Conservation (phyloP, 129 eudicot species). For the Tanacetum coccineum region DNA sequence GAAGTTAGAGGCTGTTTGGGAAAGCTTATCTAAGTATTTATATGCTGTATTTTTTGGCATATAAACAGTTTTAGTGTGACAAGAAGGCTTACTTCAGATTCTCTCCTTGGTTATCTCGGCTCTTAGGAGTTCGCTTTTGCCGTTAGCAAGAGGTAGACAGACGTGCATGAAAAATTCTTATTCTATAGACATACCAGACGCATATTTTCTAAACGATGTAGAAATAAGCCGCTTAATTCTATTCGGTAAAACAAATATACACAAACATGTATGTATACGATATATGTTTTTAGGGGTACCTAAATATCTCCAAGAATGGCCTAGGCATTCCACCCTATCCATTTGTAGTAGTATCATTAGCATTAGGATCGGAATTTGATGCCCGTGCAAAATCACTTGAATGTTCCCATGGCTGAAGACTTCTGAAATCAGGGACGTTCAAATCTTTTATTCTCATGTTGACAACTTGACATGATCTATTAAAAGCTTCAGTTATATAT, state of each 20-base stretch:
- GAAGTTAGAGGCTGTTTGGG: too few species aligned
- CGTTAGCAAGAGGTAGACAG: too few species aligned
- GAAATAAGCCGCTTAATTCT: not conserved
- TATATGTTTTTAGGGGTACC: constrained; percentile 33
- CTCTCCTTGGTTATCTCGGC: too few species aligned
- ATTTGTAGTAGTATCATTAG: constrained; percentile 52
- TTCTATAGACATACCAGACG: too few species aligned
- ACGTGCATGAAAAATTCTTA: too few species aligned
- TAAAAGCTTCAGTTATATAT: constrained; percentile 82
- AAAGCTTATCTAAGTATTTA: too few species aligned
- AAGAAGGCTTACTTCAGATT: too few species aligned
- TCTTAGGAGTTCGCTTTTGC: too few species aligned
- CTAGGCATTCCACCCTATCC: constrained; percentile 67
- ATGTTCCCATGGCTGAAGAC: constrained; percentile 90
- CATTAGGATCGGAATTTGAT: constrained; percentile 42
- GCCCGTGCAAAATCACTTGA: constrained; percentile 68
- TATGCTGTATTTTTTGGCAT: too few species aligned
- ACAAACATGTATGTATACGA: not conserved
- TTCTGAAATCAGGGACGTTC: constrained; percentile 80
- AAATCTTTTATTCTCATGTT: constrained; percentile 77
- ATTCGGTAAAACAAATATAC: not conserved
- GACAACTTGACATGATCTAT: constrained; percentile 67
- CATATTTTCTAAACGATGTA: not conserved
- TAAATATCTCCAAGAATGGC: constrained; percentile 90
- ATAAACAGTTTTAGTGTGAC: too few species aligned